Base-by-base conservation (phyloP, 2,329 filamentous ascomycete species). In the Aspergillus ochraceoroseus region DNA sequence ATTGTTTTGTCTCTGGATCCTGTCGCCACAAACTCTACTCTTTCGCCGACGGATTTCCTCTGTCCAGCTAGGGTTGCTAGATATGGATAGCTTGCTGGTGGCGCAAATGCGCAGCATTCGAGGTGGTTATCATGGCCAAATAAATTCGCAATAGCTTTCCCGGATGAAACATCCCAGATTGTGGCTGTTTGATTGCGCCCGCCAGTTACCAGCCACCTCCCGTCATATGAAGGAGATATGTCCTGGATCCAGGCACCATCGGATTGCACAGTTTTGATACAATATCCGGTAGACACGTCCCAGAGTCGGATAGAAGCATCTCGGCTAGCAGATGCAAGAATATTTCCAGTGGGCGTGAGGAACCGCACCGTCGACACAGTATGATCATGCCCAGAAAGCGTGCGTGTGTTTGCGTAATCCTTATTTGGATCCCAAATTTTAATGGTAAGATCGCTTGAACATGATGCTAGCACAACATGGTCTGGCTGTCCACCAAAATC, bases 251-350 rank as follows among this genome's bases (percentile, higher is more conserved):
- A 95, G 52, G 85, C 87, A 3, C 74, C 76, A 53, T 95, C 87
- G 1, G 22, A 15, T 22, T 80, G 76, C 47, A 95, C 75, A 8
- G 87, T 94, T 63, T 85, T 87, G 22, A 95, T 74, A 58, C 87
- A 95, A 62, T 88, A 95, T 4, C 89, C 89, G 0, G 87, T 95
- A 14, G 83, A 86, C n/a, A 88, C 84, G 58, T 95, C 87, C 89
- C 89, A 95, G 63, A 95, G 83, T 35, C 83, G 77, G 34, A 95
- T 71, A 1, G 85, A 85, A 59, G 84, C 84, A 63, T 95, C 89
- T 61, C 88, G 75, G 52, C 85, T 89, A 5, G 87, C 87, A 41
- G 83, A 88, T 8, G 90, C 87, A 1, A 95, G 75, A 8, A 92
- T 75, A 55, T 94, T 94, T 15, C 83, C 83, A 7, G 29, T 44